Conservation (phyloP, 78 protist species). For the Dictyostelium purpureum region DNA sequence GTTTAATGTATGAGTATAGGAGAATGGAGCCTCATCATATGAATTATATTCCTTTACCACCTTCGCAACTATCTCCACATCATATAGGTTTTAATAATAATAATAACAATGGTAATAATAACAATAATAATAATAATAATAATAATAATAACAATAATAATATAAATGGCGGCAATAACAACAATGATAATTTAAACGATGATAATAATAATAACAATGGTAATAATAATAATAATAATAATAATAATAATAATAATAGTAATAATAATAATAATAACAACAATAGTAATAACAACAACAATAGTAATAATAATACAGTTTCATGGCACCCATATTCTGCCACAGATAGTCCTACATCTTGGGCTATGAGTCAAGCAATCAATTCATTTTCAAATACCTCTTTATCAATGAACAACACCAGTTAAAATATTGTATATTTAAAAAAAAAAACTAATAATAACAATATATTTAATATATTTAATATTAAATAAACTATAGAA, state of each 20-base stretch:
- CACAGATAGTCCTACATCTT: not conserved
- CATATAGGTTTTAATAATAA: not conserved
- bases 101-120: not conserved
- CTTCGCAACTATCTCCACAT: not conserved
- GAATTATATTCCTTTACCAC: not conserved
- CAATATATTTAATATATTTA: not conserved
- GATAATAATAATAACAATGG: not conserved
- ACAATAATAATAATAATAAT: not conserved
- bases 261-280: not conserved
- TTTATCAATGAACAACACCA: slow-evolving; percentile 7
- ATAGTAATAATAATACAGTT: not conserved
- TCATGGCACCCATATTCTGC: slow-evolving; percentile 4
- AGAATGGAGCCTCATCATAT: slow-evolving; percentile 4
- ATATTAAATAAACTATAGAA: too few species aligned
- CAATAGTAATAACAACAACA: not conserved
- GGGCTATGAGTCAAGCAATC: slow-evolving; percentile 52
- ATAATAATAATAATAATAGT: not conserved
- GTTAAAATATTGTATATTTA: not conserved
- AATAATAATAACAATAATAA: not conserved
- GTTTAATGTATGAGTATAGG: not conserved
- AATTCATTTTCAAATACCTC: slow-evolving; percentile 34
- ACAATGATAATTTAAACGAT: not conserved
- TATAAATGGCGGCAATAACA: too few species aligned
- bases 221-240: too few species aligned
- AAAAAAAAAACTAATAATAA: not conserved